Base-by-base conservation (phyloP, 2,329 filamentous ascomycete genomes). In the Diaporthe velutina region DNA sequence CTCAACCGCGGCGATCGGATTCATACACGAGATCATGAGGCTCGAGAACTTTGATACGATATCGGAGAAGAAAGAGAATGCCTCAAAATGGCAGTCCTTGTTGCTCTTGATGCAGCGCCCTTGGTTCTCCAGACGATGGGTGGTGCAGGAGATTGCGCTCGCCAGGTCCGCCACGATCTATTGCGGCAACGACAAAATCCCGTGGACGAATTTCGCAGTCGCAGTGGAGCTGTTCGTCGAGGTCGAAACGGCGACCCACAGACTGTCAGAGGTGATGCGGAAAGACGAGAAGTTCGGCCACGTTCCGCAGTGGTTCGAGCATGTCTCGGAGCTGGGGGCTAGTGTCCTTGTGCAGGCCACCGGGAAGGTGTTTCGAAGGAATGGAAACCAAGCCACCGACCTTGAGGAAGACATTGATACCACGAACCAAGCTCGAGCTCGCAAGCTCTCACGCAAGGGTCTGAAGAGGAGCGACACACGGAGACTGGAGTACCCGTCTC, bases 91-190 rank as follows among this genome's bases (percentile, higher is more conserved):
- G 85, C 60, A 75, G 4, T 78, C 81, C 0, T 67, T 86, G 0
- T 75, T 84, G 3, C 72, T 76, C 9, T 75, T 86, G 3, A 85
- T 86, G 78, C 78, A 83, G 66, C 77, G 84, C 12, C 77, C 79
- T 3, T 87, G 85, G 81, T 85, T 85, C 74, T 83, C 80, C 57
- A 78, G 84, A 5, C 81, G 84, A 0, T 86, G 85, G 85, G 82
- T 86, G 1, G 81, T 87, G 0, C 85, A 87, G 76, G 85, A 86
- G 76, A 81, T 86, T 19, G 81, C 82, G 0, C 78, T 84, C 35
- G 83, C 84, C 0, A 76, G 75, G 38, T 75, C 77, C 4, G 82
- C 82, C 7, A 79, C 75, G 5, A 78, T 87, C 0, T 82, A 83
- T 60, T 86, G 85, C 75, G 85, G 85, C 2, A 50, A 74, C 0